Conservation (phyloP, 192 early-diverging fungal species). For the Lobosporangium transversale region DNA sequence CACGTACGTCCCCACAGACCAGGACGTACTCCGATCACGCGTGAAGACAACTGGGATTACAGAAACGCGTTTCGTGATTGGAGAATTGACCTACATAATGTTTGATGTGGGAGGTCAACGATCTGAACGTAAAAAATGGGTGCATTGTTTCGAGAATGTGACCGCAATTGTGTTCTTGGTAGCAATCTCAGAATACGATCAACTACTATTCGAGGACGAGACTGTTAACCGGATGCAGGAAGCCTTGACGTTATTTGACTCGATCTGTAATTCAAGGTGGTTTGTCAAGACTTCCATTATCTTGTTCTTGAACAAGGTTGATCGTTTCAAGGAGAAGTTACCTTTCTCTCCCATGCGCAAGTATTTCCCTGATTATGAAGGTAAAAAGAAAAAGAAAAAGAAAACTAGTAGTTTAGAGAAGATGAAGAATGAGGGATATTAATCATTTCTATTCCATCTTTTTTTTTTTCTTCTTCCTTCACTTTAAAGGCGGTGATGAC, state of each 20-base stretch:
- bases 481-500: conserved; percentile 66
- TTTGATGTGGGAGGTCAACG: conserved; percentile 99
- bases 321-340: conserved; percentile 94
- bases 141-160: conserved; percentile 98
- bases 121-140: conserved; percentile 99
- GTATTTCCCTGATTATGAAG: conserved; percentile 91
- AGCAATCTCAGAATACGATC: conserved; percentile 96
- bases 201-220: conserved; percentile 95
- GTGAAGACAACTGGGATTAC: conserved; percentile 98
- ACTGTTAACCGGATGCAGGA: conserved; percentile 97
- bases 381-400: conserved; percentile 8
- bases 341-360: conserved; percentile 81
- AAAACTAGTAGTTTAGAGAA: too few relatives aligned
- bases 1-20: conserved; percentile 90
- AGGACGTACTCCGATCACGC: conserved; percentile 95
- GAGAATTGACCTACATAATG: conserved; percentile 94
- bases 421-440: conserved; percentile 1
- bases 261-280: conserved; percentile 97
- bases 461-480: conserved; percentile 1
- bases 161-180: conserved; percentile 96
- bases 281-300: conserved; percentile 98
- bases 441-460: neutral
- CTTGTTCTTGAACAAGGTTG: conserved; percentile 98
- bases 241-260: conserved; percentile 95
- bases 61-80: conserved; percentile 92